Evolutionary conservation across 176 grass and related monocot genomes (phyloP), one percentile per base, ranked within the genome.

Genomic region (Triticum monococcum): DNA sequence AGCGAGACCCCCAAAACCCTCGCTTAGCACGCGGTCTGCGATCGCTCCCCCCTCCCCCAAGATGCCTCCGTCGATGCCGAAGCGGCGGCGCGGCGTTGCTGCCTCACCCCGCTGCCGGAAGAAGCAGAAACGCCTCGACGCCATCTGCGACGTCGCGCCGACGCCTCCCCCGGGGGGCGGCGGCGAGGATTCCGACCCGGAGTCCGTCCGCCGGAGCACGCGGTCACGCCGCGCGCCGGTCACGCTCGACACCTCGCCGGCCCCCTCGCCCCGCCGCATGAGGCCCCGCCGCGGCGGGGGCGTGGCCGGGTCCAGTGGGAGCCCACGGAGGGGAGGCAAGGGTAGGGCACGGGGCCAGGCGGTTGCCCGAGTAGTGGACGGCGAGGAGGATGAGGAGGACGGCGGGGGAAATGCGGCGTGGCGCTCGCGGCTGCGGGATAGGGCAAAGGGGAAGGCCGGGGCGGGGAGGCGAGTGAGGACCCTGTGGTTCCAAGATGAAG

Each of bases 121-220:
- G 88, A 96, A 91, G 92, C 89, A 99, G 85, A 99, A 94, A 89
- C 86, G 92, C 50, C 97, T 99, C 36, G 97, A 99, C 57, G 84
- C 97, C 79, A 96, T 99, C 79, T 68, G 43, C 30, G 97, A 99
- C 83, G 82, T 78, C 45, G 79, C 79, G 48, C 77, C 81, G 75
- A 33, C 68, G 12, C 64, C 84, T 79, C 24, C 84, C 16, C 76
- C 69, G 73, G 56, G 26, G 24, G 68, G 46, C 50, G 50, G 4
- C 33, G 73, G 59, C 54, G 65, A 81, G 0, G 83, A 81, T 84
- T 40, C 87, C 8, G 90, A 91, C 7, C 63, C 79, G n/a, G 85
- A 88, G 41, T 43, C 74, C 50, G 35, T 89, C 82, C 97, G 97
- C 70, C 94, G 97, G 59, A 94, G 97, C 85, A 86, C 82, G 56